phyloP scores from a whole-genome alignment of 2,329 filamentous ascomycete genomes.

The Coleophoma cylindrospora region DNA sequence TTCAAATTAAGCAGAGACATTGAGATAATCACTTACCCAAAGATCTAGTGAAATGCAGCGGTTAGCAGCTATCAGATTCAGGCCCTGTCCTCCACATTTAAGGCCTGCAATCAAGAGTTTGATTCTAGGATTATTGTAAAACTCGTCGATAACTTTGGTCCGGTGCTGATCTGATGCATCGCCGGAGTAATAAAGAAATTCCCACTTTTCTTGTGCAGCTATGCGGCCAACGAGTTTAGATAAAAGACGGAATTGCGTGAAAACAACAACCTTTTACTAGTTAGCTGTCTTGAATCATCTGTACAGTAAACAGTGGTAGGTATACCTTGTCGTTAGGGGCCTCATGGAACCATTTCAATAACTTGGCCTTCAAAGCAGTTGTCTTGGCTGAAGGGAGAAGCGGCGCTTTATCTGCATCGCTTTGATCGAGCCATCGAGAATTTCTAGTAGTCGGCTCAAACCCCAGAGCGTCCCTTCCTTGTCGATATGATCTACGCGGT shows the following conservation, averaged over 20 bases:
- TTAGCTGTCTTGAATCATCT: neutral
- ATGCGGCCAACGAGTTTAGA: slow-evolving; percentile 44
- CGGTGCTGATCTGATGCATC: slow-evolving; percentile 38
- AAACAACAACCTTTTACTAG: slow-evolving; percentile 37
- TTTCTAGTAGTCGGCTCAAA: slow-evolving; percentile 18
- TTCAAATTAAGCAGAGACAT: too few relatives aligned
- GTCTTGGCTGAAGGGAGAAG: slow-evolving; percentile 34
- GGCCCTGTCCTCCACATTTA: slow-evolving; percentile 44
- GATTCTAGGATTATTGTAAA: slow-evolving; percentile 32
- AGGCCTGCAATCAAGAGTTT: slow-evolving; percentile 50
- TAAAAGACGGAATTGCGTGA: slow-evolving; percentile 52
- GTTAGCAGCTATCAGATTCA: slow-evolving; percentile 55
- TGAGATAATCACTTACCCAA: slow-evolving; percentile 40
- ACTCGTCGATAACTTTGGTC: slow-evolving; percentile 38
- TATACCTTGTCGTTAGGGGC: slow-evolving; percentile 41
- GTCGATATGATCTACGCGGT: slow-evolving; percentile 7
- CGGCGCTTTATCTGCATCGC: slow-evolving; percentile 15
- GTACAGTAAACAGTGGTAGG: neutral
- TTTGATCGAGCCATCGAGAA: slow-evolving; percentile 16
- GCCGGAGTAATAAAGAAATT: slow-evolving; percentile 35
- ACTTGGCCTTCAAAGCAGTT: slow-evolving; percentile 25
- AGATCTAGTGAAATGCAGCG: slow-evolving; percentile 34
- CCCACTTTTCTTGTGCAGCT: slow-evolving; percentile 44
- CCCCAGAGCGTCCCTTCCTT: slow-evolving; percentile 17
- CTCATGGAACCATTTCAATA: slow-evolving; percentile 35